Evolutionary conservation across 495 filamentous ascomycete genomes (phyloP), one percentile per base, ranked within the genome.

Genomic region (Mytilinidion resinicola): DNA sequence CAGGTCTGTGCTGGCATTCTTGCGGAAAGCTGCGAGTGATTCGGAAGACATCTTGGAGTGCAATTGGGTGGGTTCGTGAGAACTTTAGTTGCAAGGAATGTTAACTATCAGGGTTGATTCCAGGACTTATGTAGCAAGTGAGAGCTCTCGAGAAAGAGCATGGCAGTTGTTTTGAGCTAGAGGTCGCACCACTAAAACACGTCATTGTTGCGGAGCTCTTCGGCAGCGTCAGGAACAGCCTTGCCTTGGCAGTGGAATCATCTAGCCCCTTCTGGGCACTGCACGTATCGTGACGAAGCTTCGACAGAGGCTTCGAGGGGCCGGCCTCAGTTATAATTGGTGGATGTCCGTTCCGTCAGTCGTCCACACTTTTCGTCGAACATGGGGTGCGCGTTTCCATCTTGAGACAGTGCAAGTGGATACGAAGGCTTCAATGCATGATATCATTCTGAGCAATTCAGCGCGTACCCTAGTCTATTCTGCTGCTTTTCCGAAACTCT

Each of bases 1-100:
- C 19, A 88, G 76, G 36, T 85, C 80, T 51, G 79, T 67, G 55
- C 73, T 74, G 47, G 78, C 70, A 51, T 72, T 72, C 57, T 73
- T 76, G 53, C 84, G 81, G 66, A 85, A 74, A 48, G 77, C 60
- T 49, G 84, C 80, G 48, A 86, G 68, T 0, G 80, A 80, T 50
- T 82, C 77, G 20, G 75, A 56, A 15, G 71, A 75, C 73, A 76
- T 76, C 19, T 11, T 49, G 35, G n/a, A 20, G 56, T 39, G 9
- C 55, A 53, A 53, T 41, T n/a, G 52, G 19, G 19, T 46, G 11
- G 2, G n/a, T 15, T 49, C 14, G 20, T 25, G 39, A 42, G 2
- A 17, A 42, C 4, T 42, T 14, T 9, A 49, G 33, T 25, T 49
- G 46, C 12, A 10, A 48, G 46, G 19, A 30, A 30, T 30, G 25